phyloP scores from a whole-genome alignment of 805 yeast species.

The Pichia eremophila region DNA sequence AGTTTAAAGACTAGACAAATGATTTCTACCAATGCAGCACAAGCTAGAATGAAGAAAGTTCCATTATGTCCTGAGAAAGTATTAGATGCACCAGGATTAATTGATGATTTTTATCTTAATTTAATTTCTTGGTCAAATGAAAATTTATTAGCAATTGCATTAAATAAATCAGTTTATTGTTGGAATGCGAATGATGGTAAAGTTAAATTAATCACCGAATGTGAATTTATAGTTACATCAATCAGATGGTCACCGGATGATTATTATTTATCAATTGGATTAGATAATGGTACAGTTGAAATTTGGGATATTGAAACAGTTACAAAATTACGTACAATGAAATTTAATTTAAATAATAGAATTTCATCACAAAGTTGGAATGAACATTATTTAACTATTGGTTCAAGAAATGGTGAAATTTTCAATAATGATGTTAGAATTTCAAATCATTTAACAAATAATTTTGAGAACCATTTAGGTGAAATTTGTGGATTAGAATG shows the following conservation, averaged over 20 bases:
- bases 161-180: constrained; percentile 73
- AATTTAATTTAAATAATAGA: constrained; percentile 55
- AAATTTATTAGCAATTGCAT: constrained; percentile 79
- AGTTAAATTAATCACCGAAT: constrained; percentile 57
- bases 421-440: constrained; percentile 86
- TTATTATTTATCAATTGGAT: constrained; percentile 73
- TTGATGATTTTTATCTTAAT: constrained; percentile 87
- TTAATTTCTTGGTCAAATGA: constrained; percentile 79
- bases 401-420: constrained; percentile 76
- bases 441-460: constrained; percentile 60
- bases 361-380: constrained; percentile 83
- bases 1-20: constrained; percentile 15
- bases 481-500: constrained; percentile 92
- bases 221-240: constrained; percentile 52
- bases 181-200: constrained; percentile 87
- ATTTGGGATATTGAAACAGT: constrained; percentile 87
- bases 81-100: constrained; percentile 89
- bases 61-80: constrained; percentile 89
- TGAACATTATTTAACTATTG: constrained; percentile 72
- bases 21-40: constrained; percentile 38
- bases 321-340: constrained; percentile 69
- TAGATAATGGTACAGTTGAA: constrained; percentile 74
- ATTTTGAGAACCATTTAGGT: constrained; percentile 61
- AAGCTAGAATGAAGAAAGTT: constrained; percentile 64
- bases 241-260: constrained; percentile 91